Conservation (phyloP, 768 basidiomycete genomes). For the Tubosaeta brunneosetosa region DNA sequence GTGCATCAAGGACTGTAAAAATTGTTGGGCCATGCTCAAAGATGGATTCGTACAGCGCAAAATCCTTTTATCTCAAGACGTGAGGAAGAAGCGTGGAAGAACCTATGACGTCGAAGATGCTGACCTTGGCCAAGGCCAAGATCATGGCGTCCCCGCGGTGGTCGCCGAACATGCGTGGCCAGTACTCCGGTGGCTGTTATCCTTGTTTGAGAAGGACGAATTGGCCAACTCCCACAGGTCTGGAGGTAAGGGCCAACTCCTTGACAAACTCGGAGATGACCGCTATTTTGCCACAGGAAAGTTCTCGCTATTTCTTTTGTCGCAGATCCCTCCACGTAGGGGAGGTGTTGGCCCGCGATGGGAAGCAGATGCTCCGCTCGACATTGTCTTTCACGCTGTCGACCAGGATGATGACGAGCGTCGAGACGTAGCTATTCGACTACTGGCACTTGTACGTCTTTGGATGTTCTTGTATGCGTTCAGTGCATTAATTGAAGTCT, state of each 20-base stretch:
- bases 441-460: conserved; percentile 30
- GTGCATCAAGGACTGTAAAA: conserved; percentile 49
- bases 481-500: not conserved
- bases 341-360: conserved; percentile 46
- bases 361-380: conserved; percentile 49
- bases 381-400: conserved; percentile 40
- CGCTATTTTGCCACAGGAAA: conserved; percentile 25
- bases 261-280: conserved; percentile 8
- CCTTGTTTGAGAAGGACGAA: conserved; percentile 68
- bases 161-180: conserved; percentile 68
- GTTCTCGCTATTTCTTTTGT: conserved; percentile 51
- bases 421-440: conserved; percentile 32
- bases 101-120: conserved; percentile 24
- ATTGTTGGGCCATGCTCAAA: conserved; percentile 59
- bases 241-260: conserved; percentile 18
- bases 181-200: conserved; percentile 63
- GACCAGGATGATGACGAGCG: conserved; percentile 29
- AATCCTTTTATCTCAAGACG: conserved; percentile 13
- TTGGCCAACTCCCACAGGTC: conserved; percentile 26
- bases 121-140: conserved; percentile 20
- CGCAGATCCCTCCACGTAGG: conserved; percentile 55
- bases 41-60: conserved; percentile 47
- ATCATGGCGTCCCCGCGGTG: conserved; percentile 20
- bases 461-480: not conserved
- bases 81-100: conserved; percentile 32